Conservation (phyloP, 495 filamentous ascomycete species). For the Glonium stellatum region DNA sequence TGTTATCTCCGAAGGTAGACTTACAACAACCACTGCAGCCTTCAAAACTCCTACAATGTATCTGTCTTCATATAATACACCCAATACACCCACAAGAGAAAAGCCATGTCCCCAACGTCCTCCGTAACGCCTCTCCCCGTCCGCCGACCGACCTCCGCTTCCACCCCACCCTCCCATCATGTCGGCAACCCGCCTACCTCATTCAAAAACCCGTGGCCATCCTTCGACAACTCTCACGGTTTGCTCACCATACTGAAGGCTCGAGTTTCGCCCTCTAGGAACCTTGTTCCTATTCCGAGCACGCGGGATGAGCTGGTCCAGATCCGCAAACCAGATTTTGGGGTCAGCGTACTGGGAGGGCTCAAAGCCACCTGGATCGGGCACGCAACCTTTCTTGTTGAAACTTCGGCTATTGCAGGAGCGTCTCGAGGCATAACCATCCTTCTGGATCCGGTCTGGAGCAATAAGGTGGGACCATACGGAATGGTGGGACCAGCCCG, state of each 20-base stretch:
- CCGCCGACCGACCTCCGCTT: slow-evolving; percentile 8
- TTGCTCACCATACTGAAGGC: slow-evolving; percentile 23
- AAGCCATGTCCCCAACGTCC: slow-evolving; percentile 4
- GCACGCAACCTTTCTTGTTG: slow-evolving; percentile 46
- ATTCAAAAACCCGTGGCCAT: slow-evolving; percentile 52
- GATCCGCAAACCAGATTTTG: slow-evolving; percentile 36
- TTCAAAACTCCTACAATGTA: neutral
- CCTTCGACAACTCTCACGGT: slow-evolving; percentile 34
- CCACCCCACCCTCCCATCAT: slow-evolving; percentile 27
- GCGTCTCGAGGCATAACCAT: slow-evolving; percentile 35
- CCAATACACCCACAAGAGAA: neutral
- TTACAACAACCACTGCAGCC: neutral
- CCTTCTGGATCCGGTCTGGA: slow-evolving; percentile 51
- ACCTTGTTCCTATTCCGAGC: slow-evolving; percentile 37
- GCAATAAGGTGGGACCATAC: slow-evolving; percentile 43
- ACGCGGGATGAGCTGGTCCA: slow-evolving; percentile 30
- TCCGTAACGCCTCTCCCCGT: slow-evolving; percentile 19
- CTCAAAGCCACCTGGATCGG: slow-evolving; percentile 48
- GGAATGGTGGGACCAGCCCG: slow-evolving; percentile 44
- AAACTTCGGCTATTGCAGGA: slow-evolving; percentile 31
- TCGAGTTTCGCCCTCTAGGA: slow-evolving; percentile 29
- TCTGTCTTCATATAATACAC: neutral
- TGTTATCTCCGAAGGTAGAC: too few relatives aligned
- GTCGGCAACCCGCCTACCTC: slow-evolving; percentile 32
- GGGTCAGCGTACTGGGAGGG: slow-evolving; percentile 12